Evolutionary conservation across 1,284 basidiomycete genomes (phyloP), one percentile per base, ranked within the genome.

Genomic region (Neonothopanus nambi): DNA sequence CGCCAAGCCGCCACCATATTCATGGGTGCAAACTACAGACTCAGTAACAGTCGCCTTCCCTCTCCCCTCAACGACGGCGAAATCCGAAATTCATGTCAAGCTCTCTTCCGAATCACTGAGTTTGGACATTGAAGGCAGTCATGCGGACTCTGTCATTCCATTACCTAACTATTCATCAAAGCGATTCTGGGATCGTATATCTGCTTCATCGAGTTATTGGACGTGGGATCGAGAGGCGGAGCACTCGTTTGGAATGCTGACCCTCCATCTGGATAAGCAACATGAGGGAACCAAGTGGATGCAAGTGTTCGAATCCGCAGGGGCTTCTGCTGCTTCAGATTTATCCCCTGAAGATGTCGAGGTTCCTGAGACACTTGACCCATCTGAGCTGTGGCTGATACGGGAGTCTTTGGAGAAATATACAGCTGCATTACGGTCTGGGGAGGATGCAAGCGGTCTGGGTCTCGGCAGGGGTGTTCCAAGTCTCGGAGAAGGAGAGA

Each of bases 1-100:
- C 23, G 56, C 64, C 6, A 81, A 76, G 58, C 87, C 84, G 5
- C 82, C 82, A 17, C 88, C 91, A 1, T 97, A 93, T 69, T 90
- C 91, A 0, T 98, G 95, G 95, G 91, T 85, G 0, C 95, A 98
- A 66, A 88, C 89, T 3, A 67, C 81, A 2, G 91, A 94, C 64
- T 84, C 88, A 0, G 73, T 98, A 37, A 94, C 91, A 0, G 68
- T 98, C 54, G 87, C 85, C 0, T 87, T 98, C 62, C 83, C 91
- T 1, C 77, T 98, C 2, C 92, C 92, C 0, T 78, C 86, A 0
- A 77, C 74, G 52, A 91, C 85, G 0, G 68, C 77, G 2, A 87
- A 83, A 54, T 74, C 77, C 17, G 76, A 79, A 46, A 89, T 96
- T 63, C 77, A 76, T 48, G 80, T 93, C 30, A 69, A 72, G 0